phyloP scores from a whole-genome alignment of 176 grass and related monocot species.

The Musa troglodytarum region DNA sequence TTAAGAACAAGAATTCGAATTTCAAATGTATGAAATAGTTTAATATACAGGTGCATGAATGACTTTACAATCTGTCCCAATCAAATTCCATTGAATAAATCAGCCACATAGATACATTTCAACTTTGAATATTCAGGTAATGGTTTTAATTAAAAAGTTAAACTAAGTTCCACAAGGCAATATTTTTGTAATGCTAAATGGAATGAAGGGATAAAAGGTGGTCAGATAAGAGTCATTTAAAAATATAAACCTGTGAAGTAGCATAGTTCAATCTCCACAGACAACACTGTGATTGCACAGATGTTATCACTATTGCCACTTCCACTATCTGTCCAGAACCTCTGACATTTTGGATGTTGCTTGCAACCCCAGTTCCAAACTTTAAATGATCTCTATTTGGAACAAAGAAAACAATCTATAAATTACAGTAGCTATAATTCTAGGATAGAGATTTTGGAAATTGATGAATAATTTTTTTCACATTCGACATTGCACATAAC shows the following conservation, averaged over 20 bases:
- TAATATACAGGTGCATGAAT: neutral
- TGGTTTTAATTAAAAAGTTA: neutral
- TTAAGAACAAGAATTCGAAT: neutral
- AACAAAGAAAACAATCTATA: conserved; percentile 15
- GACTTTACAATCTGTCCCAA: neutral
- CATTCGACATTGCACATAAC: no score
- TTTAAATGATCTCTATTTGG: conserved; percentile 42
- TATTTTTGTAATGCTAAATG: neutral
- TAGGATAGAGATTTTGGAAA: neutral
- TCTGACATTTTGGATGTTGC: conserved; percentile 28
- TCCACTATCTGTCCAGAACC: conserved; percentile 30
- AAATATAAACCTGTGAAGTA: conserved; percentile 35
- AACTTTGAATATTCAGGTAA: neutral
- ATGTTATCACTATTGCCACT: conserved; percentile 40
- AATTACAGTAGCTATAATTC: conserved; percentile 5
- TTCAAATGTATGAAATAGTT: neutral
- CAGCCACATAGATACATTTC: neutral
- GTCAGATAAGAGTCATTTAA: neutral
- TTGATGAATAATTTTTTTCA: neutral
- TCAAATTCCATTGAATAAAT: neutral
- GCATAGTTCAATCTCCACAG: conserved; percentile 36
- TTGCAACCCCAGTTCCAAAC: conserved; percentile 36
- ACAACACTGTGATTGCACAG: conserved; percentile 23
- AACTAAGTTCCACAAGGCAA: neutral
- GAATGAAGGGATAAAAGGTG: neutral